phyloP scores from a whole-genome alignment of 2,329 filamentous ascomycete genomes.

The Emergomyces orientalis region DNA sequence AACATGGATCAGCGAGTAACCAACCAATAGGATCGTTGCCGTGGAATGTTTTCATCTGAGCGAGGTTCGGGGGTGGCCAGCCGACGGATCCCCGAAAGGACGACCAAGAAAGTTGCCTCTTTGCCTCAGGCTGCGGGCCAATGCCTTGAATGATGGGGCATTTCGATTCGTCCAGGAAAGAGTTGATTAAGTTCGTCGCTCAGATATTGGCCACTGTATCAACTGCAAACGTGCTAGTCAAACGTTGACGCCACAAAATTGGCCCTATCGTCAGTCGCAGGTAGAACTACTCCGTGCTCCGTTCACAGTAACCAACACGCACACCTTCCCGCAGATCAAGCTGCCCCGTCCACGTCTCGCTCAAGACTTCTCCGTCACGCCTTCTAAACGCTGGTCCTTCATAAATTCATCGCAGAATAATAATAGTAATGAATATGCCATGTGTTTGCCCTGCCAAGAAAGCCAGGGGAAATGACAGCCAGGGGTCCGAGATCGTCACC shows the following conservation, averaged over 20 bases:
- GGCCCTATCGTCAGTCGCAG: not conserved
- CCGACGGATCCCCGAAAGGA: not conserved
- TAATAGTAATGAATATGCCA: not conserved
- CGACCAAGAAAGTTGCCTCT: not conserved
- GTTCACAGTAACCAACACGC: too few relatives aligned
- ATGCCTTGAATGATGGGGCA: not conserved
- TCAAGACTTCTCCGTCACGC: not conserved
- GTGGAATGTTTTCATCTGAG: not conserved
- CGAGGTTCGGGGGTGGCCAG: not conserved
- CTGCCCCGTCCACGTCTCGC: not conserved
- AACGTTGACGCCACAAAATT: not conserved
- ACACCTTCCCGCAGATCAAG: not conserved
- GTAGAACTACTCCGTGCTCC: not conserved
- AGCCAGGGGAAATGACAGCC: not conserved
- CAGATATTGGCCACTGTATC: not conserved
- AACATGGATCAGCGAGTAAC: not conserved
- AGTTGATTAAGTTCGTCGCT: not conserved
- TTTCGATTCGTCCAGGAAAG: not conserved
- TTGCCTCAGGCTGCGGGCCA: not conserved
- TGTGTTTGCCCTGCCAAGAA: too few relatives aligned
- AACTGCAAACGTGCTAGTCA: not conserved
- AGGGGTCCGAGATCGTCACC: not conserved
- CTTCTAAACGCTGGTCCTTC: not conserved
- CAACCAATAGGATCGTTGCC: constrained; percentile 1
- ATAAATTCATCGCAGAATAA: not conserved